Evolutionary conservation across 345 rosid genomes (phyloP), one percentile per base, ranked within the genome.

Genomic region (Pistacia vera): DNA sequence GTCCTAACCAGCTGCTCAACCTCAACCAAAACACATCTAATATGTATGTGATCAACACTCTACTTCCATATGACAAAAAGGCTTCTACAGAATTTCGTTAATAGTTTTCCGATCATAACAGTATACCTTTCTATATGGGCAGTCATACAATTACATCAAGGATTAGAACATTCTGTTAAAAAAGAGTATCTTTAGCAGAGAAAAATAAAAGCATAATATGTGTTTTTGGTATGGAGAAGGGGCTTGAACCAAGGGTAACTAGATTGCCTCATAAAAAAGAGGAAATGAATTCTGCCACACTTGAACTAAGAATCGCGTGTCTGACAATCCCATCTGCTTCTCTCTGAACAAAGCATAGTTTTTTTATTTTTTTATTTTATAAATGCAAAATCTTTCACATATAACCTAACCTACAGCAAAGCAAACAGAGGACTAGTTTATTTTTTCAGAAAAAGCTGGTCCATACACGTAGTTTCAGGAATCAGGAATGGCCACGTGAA

Each of bases 301-400:
- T 17, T 16, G 33, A 14, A 51, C 13, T 30, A 51, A 71, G 22
- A 60, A 59, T 63, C 49, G 75, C 75, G 65, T 77, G 79, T 77
- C 70, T 63, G 80, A 70, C 75, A 63, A 70, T 70, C 80, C 70
- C 63, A 58, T 75, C 71, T 41, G 46, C 46, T 41, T 41, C 46
- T 41, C 9, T 41, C 46, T 41, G 57, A 18, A 16, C 57, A 16
- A 60, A 25, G 63, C 46, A 41, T 12, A 11, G 33, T 4, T 30
- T n/a, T 22, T 25, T 22, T 25, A 22, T 25, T 13, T 13, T 13
- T 54, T n/a, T n/a, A n/a, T 3, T 1, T 8, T 3, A 11, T 2
- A 12, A 12, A 46, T 6, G 17, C 6, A 54, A 72, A 72, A 70
- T 61, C 28, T 10, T 17, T 36, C 76, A 30, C 61, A 33, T 41